A percentile compares a stretch with the other conserved stretches of the same genome.
Conservation (phyloP, 2,329 filamentous ascomycete species). For the Alternaria tenuissima region DNA sequence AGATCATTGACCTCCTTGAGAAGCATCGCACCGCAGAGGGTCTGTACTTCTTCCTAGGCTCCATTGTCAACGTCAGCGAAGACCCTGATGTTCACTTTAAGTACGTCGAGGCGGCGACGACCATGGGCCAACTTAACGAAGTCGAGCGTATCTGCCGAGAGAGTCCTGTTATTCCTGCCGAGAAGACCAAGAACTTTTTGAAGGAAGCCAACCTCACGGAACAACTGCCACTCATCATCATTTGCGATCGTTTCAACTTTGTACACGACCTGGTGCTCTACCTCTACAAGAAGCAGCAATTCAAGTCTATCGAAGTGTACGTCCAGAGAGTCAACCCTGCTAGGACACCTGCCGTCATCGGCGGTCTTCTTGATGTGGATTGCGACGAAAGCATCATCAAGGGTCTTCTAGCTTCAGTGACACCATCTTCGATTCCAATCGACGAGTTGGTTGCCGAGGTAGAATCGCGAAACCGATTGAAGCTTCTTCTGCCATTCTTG, state of each 20-base stretch:
- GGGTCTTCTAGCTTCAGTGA: conserved; percentile 83
- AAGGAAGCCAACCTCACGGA: conserved; percentile 94
- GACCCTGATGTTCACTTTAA: conserved; percentile 98
- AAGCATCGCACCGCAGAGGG: conserved; percentile 98
- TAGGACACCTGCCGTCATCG: conserved; percentile 89
- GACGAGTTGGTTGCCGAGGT: conserved; percentile 94
- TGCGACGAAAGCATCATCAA: conserved; percentile 98
- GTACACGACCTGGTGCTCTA: conserved; percentile 96
- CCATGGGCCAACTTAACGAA: conserved; percentile 91
- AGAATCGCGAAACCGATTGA: conserved; percentile 93
- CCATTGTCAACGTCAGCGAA: conserved; percentile 95
- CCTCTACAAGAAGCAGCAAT: conserved; percentile 98
- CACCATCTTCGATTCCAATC: conserved; percentile 85
- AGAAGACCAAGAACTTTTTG: conserved; percentile 99
- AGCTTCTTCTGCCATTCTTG: conserved; percentile 94
- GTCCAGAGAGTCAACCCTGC: conserved; percentile 96
- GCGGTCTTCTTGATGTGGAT: conserved; percentile 92
- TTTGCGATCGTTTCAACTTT: conserved; percentile 99
- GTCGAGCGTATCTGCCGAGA: conserved; percentile 98
- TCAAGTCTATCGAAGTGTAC: conserved; percentile 98
- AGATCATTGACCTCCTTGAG: conserved; percentile 91
- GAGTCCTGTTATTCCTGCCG: conserved; percentile 75
- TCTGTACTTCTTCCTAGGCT: conserved; percentile 97
- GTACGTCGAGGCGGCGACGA: conserved; percentile 96
- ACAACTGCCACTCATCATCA: conserved; percentile 95